These are phyloP conservation scores for Capsella bursapastoris DNA, from an alignment of 345 rosid genomes.

Conservation along the genomic window DNA sequence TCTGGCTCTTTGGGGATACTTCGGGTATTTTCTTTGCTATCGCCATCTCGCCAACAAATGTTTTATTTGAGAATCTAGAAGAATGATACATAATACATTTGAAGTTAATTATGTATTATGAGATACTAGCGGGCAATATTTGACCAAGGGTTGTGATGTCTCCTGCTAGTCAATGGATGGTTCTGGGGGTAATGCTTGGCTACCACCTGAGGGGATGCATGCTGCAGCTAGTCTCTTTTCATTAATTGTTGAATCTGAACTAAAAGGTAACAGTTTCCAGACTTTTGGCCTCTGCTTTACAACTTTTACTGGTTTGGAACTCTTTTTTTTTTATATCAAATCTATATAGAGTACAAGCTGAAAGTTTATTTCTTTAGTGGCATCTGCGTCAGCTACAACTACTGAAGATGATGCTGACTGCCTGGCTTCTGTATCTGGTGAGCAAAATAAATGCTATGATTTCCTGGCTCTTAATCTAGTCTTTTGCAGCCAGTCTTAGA, in stretches of 20 bases:
- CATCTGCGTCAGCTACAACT: slow-evolving; percentile 69
- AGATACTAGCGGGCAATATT: slow-evolving; percentile 30
- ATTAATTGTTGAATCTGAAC: slow-evolving; percentile 79
- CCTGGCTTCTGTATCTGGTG: slow-evolving; percentile 91
- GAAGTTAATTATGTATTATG: slow-evolving; percentile 22
- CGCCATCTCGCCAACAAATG: slow-evolving; percentile 27
- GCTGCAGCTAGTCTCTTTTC: slow-evolving; percentile 84
- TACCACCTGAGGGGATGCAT: slow-evolving; percentile 86
- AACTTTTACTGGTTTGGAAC: slow-evolving; percentile 26
- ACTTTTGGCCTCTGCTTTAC: slow-evolving; percentile 20
- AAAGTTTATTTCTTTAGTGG: slow-evolving; percentile 51
- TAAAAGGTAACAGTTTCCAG: slow-evolving; percentile 61
- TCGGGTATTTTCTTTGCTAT: slow-evolving; percentile 9
- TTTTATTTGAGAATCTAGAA: slow-evolving; percentile 28
- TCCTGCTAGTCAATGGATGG: slow-evolving; percentile 67
- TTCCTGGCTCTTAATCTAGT: slow-evolving; percentile 26
- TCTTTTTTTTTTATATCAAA: slow-evolving; percentile 6
- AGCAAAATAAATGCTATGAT: slow-evolving; percentile 29
- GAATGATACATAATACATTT: slow-evolving; percentile 14
- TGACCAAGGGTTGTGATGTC: slow-evolving; percentile 41
- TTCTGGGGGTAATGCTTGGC: slow-evolving; percentile 57
- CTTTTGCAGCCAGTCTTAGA: slow-evolving; percentile 33
- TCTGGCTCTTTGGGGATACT: slow-evolving; percentile 21
- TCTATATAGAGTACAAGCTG: slow-evolving; percentile 14
- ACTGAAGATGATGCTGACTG: slow-evolving; percentile 67